Percentiles rank a stretch among this genome's conserved stretches.
These are phyloP conservation scores for Hirschioporus abietinus DNA, from an alignment of 768 basidiomycete genomes.

Conservation along the genomic window DNA sequence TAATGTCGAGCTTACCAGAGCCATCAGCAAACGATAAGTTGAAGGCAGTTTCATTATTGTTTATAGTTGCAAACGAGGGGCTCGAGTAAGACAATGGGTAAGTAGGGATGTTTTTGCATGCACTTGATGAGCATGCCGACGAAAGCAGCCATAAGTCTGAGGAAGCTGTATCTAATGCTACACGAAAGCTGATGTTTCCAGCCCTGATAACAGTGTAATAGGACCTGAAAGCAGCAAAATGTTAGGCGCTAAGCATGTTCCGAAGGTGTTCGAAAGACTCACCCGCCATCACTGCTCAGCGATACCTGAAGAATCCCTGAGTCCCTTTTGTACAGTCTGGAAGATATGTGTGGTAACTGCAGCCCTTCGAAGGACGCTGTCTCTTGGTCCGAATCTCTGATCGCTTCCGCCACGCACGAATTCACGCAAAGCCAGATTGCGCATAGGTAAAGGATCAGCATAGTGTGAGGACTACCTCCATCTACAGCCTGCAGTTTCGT, in stretches of 20 bases:
- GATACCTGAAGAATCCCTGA: conserved; percentile 39
- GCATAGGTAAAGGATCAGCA: neutral
- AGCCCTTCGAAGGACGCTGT: neutral
- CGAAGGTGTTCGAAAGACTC: conserved; percentile 17
- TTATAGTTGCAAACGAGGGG: conserved; percentile 56
- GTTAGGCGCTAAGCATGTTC: neutral
- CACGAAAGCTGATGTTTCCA: conserved; percentile 62
- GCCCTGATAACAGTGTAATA: conserved; percentile 59
- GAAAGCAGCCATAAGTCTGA: conserved; percentile 69
- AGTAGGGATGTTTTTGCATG: conserved; percentile 55
- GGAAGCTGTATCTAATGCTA: conserved; percentile 71
- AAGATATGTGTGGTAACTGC: neutral
- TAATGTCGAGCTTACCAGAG: conserved; percentile 44
- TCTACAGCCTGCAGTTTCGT: neutral
- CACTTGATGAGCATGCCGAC: conserved; percentile 49
- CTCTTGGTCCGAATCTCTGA: neutral
- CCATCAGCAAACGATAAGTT: conserved; percentile 59
- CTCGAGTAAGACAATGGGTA: conserved; percentile 68
- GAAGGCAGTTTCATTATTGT: conserved; percentile 57
- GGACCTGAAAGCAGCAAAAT: conserved; percentile 38
- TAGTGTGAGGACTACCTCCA: neutral
- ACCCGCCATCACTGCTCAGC: conserved; percentile 43
- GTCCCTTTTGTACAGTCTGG: neutral
- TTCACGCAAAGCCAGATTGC: neutral
- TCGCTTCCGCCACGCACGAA: neutral